Conservation (phyloP, 495 filamentous ascomycete species). For the Alectoria sarmentosa region DNA sequence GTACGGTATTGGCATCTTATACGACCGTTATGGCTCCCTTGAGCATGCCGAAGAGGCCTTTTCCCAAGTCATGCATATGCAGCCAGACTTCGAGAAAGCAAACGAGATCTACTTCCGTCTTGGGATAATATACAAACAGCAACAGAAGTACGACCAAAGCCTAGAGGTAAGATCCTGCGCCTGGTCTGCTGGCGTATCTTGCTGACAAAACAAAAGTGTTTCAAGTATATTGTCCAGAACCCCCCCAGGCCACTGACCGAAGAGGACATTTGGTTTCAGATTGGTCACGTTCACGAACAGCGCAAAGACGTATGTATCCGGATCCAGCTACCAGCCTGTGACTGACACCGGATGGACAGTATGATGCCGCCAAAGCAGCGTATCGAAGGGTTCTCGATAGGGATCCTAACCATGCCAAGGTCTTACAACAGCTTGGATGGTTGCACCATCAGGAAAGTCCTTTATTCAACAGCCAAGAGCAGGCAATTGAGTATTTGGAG, state of each 20-base stretch:
- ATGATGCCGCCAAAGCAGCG: slow-evolving; percentile 82
- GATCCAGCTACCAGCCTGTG: slow-evolving; percentile 2
- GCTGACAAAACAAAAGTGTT: slow-evolving; percentile 56
- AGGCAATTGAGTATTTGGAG: slow-evolving; percentile 94
- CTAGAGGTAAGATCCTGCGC: slow-evolving; percentile 61
- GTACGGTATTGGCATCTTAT: slow-evolving; percentile 98
- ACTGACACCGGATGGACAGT: slow-evolving; percentile 49
- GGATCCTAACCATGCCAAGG: slow-evolving; percentile 95
- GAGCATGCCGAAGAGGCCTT: slow-evolving; percentile 98
- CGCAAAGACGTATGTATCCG: slow-evolving; percentile 83
- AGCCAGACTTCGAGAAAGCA: slow-evolving; percentile 95
- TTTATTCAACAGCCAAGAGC: slow-evolving; percentile 82
- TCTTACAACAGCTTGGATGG: slow-evolving; percentile 97
- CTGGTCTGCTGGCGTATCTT: neutral
- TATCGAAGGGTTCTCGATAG: slow-evolving; percentile 91
- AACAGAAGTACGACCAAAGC: slow-evolving; percentile 87
- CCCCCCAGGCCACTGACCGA: slow-evolving; percentile 90
- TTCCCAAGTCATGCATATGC: slow-evolving; percentile 98
- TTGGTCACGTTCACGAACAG: slow-evolving; percentile 97
- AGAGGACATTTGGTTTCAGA: slow-evolving; percentile 99
- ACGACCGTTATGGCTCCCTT: slow-evolving; percentile 92
- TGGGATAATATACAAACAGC: slow-evolving; percentile 98
- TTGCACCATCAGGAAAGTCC: slow-evolving; percentile 92
- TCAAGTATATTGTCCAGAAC: slow-evolving; percentile 93
- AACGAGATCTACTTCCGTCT: slow-evolving; percentile 99